Evolutionary conservation across 2,329 filamentous ascomycete genomes (phyloP), one percentile per base, ranked within the genome.

Genomic region (Achaetomium macrosporum): DNA sequence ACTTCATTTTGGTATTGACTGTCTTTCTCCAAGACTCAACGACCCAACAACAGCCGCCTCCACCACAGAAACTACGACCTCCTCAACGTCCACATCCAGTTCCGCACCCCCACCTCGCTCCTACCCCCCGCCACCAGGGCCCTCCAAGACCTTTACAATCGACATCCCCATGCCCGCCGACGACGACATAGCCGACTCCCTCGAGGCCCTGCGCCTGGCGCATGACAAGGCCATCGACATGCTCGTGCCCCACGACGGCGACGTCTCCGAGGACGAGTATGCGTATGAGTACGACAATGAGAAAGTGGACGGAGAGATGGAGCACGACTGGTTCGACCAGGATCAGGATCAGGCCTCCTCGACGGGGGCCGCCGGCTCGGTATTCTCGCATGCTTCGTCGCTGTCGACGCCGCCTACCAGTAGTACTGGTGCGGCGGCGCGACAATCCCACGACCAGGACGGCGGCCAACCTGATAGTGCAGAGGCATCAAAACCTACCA

Each of bases 121-220:
- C 25, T 29, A 19, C 29, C 47, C 65, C 17, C 70, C 65, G 10
- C 67, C 68, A 1, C 64, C 74, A 3, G 68, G 68, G 3, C 72
- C 73, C 0, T 72, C 73, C 58, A 74, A 74, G 68, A 79, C 73
- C 15, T 78, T 79, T 61, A 76, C 71, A 59, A 77, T 78, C 61
- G 72, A 80, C 66, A 77, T 78, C 62, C 68, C 71, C 50, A 69
- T 80, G 61, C 66, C 73, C 0, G 66, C 64, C 6, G 65, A 63
- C 19, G 64, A 70, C 6, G 71, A 76, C 10, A 58, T 67, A 1
- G 65, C 66, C 19, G 68, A 71, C 45, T 66, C 65, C 53, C 68
- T 78, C 35, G 72, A 76, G 19, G 61, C 61, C 1, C 65, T 81
- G 6, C 69, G 73, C 8, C 67, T 71, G 17, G 64, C 65, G 1